Base-by-base conservation (phyloP, 2,329 filamentous ascomycete species). In the Cercospora janseana region DNA sequence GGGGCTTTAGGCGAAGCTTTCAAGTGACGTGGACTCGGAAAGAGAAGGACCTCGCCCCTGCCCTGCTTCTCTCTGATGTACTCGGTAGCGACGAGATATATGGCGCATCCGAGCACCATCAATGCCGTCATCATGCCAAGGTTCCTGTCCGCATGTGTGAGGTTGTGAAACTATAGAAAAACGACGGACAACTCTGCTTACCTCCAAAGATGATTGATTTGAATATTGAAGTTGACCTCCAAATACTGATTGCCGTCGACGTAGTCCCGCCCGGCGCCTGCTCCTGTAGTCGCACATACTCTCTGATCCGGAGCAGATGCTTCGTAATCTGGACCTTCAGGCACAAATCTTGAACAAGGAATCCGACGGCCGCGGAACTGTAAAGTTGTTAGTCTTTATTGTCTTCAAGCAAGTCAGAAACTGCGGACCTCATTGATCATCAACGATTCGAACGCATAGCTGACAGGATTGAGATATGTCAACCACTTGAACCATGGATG, bases 11-110 rank as follows among this genome's bases (percentile, higher is more conserved):
- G 55, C 23, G 54, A 42, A 20, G 61, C 53, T 34, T 66, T 62
- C 57, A 74, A 53, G 57, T 72, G 68, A 10, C 63, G 62, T 2
- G 72, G 72, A 31, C 63, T 57, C 16, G 65, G 56, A 58, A 87
- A 89, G 7, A 89, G 80, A 0, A 90, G 76, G 1, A 83, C 79
- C 62, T 90, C 86, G 0, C 83, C 85, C 0, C 78, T 83, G 44
- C 79, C 85, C 1, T 73, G 71, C 0, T 78, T 80, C 1, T 78
- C 73, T 0, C 83, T 82, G 66, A 86, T 86, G 58, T 85, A 57
- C 61, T 88, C 85, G 0, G 78, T 77, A 0, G 80, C 79, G n/a
- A 79, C 38, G 43, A 88, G 77, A 67, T 89, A 87, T 1, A 84
- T 58, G 3, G 68, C 50, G 69, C 83, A 78, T 69, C 88, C 87